A percentile compares a stretch with the other conserved stretches of the same genome.
These are phyloP conservation scores for Clarireedia monteithiana DNA, from an alignment of 2,329 filamentous ascomycete genomes.

Conservation along the genomic window DNA sequence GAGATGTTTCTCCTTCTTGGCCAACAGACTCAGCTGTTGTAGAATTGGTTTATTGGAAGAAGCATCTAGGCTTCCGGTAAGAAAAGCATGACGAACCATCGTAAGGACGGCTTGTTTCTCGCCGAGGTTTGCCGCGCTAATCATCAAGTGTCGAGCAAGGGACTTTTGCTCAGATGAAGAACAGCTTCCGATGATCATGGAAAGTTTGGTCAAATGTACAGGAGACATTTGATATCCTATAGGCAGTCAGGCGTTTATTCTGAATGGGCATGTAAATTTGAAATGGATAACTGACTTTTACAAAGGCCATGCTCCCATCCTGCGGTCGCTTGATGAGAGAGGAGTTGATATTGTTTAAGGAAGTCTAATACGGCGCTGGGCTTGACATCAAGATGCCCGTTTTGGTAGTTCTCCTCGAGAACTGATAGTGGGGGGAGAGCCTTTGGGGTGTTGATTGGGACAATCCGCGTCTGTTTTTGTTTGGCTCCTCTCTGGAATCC, in stretches of 20 bases:
- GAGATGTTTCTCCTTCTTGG: conserved; percentile 22
- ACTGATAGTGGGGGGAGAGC: too few relatives aligned
- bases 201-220: background rate
- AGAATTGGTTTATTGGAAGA: conserved; percentile 11
- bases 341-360: conserved; percentile 15
- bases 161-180: conserved; percentile 11
- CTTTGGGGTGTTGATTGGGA: background rate
- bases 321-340: background rate
- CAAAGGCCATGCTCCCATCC: conserved; percentile 20
- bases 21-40: conserved; percentile 17
- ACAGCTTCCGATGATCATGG: too few relatives aligned
- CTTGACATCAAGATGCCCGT: conserved; percentile 19
- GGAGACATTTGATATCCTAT: conserved; percentile 20
- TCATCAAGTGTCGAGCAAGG: conserved; percentile 19
- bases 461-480: background rate
- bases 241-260: background rate
- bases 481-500: background rate
- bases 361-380: conserved; percentile 21
- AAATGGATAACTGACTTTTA: conserved; percentile 11
- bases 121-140: conserved; percentile 23
- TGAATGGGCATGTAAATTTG: background rate
- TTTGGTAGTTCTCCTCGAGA: background rate
- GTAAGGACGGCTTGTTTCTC: conserved; percentile 23
- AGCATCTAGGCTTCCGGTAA: background rate
- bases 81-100: conserved; percentile 17